These are phyloP conservation scores for Euryodendron excelsum DNA, from an alignment of 148 eudicot genomes.

Conservation along the genomic window DNA sequence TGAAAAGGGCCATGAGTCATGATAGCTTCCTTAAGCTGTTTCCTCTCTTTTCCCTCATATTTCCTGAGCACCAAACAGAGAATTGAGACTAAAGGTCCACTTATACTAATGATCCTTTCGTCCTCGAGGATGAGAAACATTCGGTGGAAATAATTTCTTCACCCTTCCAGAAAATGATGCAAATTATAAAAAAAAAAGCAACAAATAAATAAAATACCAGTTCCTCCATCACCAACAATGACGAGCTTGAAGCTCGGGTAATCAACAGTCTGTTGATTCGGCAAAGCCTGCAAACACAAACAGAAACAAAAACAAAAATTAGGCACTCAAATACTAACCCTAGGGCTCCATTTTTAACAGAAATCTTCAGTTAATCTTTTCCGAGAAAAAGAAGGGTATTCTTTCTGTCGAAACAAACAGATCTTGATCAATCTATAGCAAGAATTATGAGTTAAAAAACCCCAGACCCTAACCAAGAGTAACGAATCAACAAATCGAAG, in stretches of 20 bases:
- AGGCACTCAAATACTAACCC: neutral
- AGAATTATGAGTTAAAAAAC: neutral
- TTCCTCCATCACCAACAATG: constrained; percentile 38
- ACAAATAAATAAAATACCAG: constrained; percentile 17
- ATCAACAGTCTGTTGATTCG: constrained; percentile 34
- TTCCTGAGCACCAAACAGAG: neutral
- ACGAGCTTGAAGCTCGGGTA: constrained; percentile 40
- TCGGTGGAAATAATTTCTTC: neutral
- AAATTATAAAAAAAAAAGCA: neutral
- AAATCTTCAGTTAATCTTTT: too few relatives aligned
- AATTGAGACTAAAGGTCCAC: neutral
- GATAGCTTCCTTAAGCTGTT: neutral
- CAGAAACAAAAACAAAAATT: neutral
- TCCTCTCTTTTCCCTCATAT: neutral
- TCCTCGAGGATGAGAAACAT: neutral
- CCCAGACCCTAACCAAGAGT: neutral
- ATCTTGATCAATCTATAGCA: neutral
- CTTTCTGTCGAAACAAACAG: neutral
- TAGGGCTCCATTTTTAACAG: neutral
- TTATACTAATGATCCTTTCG: neutral
- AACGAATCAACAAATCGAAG: neutral
- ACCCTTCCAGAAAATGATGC: neutral
- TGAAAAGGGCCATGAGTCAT: neutral
- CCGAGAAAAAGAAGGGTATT: too few relatives aligned
- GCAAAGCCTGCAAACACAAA: constrained; percentile 28